These are phyloP conservation scores for Geotrichum phurueaensis DNA, from an alignment of 1,139 yeast genomes.

Conservation along the genomic window DNA sequence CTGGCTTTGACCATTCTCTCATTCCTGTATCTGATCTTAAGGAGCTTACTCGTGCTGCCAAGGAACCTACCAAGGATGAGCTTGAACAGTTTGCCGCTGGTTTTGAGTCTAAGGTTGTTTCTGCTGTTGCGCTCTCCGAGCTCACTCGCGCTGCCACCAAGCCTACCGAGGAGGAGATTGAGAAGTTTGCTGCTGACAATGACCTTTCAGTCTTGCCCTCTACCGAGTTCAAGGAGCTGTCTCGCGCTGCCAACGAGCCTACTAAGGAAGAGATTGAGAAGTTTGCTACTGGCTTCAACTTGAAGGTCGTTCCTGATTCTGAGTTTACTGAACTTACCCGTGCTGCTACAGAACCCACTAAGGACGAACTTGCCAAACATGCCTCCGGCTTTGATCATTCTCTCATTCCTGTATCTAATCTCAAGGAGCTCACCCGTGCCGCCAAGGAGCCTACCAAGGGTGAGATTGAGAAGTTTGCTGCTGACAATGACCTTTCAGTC, in stretches of 20 bases:
- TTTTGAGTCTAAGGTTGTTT: slow-evolving; percentile 12
- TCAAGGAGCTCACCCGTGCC: slow-evolving; percentile 11
- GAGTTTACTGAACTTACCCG: slow-evolving; percentile 16
- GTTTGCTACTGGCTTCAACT: slow-evolving; percentile 6
- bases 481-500: slow-evolving; percentile 11
- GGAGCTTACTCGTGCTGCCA: slow-evolving; percentile 23
- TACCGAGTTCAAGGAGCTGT: slow-evolving; percentile 15
- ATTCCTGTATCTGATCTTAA: slow-evolving; percentile 30
- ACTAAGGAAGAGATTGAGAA: slow-evolving; percentile 16
- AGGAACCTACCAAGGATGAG: slow-evolving; percentile 23
- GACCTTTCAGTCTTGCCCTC: slow-evolving; percentile 44
- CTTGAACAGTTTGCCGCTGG: slow-evolving; percentile 15
- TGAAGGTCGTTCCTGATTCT: neutral
- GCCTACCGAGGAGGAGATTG: slow-evolving; percentile 34
- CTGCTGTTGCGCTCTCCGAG: neutral
- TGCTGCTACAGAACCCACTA: slow-evolving; percentile 21
- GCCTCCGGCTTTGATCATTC: slow-evolving; percentile 4
- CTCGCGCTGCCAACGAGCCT: slow-evolving; percentile 22
- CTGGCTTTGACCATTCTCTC: slow-evolving; percentile 30
- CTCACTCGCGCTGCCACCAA: slow-evolving; percentile 16
- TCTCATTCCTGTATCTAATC: slow-evolving; percentile 6
- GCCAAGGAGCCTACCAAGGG: slow-evolving; percentile 10
- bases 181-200: slow-evolving; percentile 45
- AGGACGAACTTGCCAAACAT: slow-evolving; percentile 18
- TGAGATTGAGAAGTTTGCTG: slow-evolving; percentile 32